Base-by-base conservation (phyloP, 2,329 filamentous ascomycete species). In the Microdochium paspali region DNA sequence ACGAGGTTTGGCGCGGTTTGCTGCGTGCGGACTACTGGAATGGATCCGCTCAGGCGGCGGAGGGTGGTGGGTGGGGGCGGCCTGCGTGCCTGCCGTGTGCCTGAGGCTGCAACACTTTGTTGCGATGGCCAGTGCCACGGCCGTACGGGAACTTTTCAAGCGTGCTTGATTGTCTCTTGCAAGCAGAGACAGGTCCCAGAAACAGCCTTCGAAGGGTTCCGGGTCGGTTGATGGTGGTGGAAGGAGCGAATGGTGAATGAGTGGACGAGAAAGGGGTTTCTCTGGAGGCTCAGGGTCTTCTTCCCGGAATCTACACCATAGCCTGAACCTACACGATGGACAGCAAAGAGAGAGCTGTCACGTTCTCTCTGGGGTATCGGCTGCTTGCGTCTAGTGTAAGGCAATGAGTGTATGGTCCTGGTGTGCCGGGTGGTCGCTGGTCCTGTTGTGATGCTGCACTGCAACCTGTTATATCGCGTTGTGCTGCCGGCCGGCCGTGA, bases 1-100 rank as follows among this genome's bases (percentile, higher is more conserved):
- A 63, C 60, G 60, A 64, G 61, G 52, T 61, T 54, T 40, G 35
- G 35, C 4, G 12, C 35, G 35, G 35, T 40, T 40, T 40, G 35
- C 35, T 40, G 28, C 28, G 44, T 30, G 9, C 12, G 21, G 23
- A 6, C 18, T 15, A 12, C 26, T 26, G 28, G 21, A 31, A 26
- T 24, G 45, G 24, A 18, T 43, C 24, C 18, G 32, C 45, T 18
- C 10, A 6, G 24, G 15, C 18, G 12, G 31, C 9, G 15, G 6
- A 9, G 13, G 35, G 35, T 18, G 35, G 13, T 9, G 18, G 35
- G 15, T 20, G n/a, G 10, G 35, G 15, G 15, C 13, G 35, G n/a
- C n/a, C 3, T 40, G 18, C 35, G 26, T 28, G 26, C 26, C 26
- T 28, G 26, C 31, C 10, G 6, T 35, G 31, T 18, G 31, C 31